Evolutionary conservation across 108 stramenopile genomes (phyloP).

Genomic region (Halocafeteria seosinensis): DNA sequence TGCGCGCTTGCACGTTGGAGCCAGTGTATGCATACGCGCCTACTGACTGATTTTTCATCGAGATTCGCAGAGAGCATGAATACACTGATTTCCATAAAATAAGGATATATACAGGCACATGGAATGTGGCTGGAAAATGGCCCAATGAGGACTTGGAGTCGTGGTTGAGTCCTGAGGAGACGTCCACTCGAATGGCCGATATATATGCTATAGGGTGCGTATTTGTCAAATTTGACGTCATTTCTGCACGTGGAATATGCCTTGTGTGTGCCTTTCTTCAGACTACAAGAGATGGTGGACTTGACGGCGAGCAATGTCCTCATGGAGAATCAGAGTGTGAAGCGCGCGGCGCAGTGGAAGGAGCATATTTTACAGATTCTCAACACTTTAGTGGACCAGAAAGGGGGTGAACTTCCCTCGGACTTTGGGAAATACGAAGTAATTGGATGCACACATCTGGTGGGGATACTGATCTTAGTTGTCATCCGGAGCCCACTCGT

Average conservation of each 20-base stretch:
- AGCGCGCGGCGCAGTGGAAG: conserved; percentile 64
- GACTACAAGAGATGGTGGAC: conserved; percentile 98
- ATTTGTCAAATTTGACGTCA: neutral
- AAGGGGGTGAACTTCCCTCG: neutral
- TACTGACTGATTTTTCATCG: too few relatives aligned
- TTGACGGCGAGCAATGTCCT: conserved; percentile 94
- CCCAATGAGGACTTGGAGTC: conserved; percentile 55
- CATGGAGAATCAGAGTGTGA: conserved; percentile 71
- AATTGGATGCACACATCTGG: too few relatives aligned
- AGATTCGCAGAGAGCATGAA: conserved; percentile 21
- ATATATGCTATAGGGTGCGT: conserved; percentile 23
- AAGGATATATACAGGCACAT: conserved; percentile 70
- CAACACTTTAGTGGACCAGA: conserved; percentile 11
- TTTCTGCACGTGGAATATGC: neutral
- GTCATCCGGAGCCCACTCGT: conserved; percentile 60
- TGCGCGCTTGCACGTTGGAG: too few relatives aligned
- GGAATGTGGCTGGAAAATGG: conserved; percentile 97
- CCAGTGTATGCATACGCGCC: too few relatives aligned
- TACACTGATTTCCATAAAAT: conserved; percentile 9
- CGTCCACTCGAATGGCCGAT: neutral
- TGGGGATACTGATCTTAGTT: conserved; percentile 75
- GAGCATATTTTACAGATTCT: conserved; percentile 54
- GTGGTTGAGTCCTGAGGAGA: conserved; percentile 50
- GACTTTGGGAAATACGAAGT: too few relatives aligned
- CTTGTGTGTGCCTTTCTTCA: conserved; percentile 21